Evolutionary conservation across 495 filamentous ascomycete species (phyloP), one percentile per base, ranked within the genome.

Genomic region (Penicillium coffeae): DNA sequence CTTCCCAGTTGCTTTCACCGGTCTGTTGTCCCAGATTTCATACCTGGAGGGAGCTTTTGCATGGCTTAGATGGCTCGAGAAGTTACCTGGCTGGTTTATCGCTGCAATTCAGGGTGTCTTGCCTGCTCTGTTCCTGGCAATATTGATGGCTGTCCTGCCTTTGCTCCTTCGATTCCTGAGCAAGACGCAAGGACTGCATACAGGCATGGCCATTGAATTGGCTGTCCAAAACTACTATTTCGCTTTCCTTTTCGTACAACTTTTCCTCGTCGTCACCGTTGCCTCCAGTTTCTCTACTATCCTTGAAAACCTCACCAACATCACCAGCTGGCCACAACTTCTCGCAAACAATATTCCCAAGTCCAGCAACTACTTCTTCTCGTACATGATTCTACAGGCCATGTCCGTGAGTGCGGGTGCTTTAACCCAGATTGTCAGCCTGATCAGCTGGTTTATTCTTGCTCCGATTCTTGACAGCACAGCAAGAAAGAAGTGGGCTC

Each of bases 281-380:
- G 82, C 93, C 3, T 83, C 85, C n/a, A 88, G 89, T 63, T 78
- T 87, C 30, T 72, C 80, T 16, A 84, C 84, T 30, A 71, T 96
- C 41, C 63, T 83, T 34, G 65, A 79, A 7, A 66, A 90, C 7
- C 63, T 81, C n/a, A 70, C 80, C 10, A 69, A 89, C 48, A 79
- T 88, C 36, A 66, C 66, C 13, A 74, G 75, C 53, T 73, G 79
- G 64, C 82, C 90, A 0, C 62, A 81, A 19, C 72, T 89, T n/a
- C 66, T 98, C 45, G 93, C 92, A 2, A 61, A 73, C 21, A 92
- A 92, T 54, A 76, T 98, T 32, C 93, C 93, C 33, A 86, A 84
- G 66, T 88, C 91, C 2, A 85, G 88, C 51, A 95, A 96, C 62
- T 97, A 96, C 68, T 98, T 97, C 73, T 97, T 96, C 73, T 90